Evolutionary conservation across 1,284 basidiomycete species (phyloP).

Genomic region (Cystobasidium sp.): DNA sequence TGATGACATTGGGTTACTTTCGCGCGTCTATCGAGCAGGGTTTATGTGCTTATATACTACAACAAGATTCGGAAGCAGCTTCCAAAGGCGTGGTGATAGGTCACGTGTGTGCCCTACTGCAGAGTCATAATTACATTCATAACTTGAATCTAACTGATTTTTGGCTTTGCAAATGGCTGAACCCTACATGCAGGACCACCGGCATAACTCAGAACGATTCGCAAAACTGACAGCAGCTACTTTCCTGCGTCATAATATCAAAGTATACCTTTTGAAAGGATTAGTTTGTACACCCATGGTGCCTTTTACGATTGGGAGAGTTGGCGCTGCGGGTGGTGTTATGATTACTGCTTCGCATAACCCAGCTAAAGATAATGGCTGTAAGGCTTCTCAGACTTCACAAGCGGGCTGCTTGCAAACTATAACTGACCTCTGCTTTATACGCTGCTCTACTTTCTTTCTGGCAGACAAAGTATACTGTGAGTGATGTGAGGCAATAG

Average conservation of each 20-base stretch:
- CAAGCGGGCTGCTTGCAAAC: no score
- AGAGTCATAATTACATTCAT: not conserved
- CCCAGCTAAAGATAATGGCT: constrained; percentile 77
- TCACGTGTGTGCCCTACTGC: constrained; percentile 29
- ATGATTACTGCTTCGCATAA: constrained; percentile 90
- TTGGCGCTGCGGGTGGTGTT: constrained; percentile 75
- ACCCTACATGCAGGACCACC: constrained; percentile 72
- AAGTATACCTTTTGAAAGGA: constrained; percentile 70
- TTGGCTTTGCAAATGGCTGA: no score
- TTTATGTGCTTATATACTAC: constrained; percentile 70
- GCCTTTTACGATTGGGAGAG: constrained; percentile 71
- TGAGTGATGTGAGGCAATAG: no score
- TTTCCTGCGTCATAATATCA: constrained; percentile 68
- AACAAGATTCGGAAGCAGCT: constrained; percentile 63
- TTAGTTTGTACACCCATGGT: constrained; percentile 80
- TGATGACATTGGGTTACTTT: not conserved
- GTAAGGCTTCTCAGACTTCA: constrained; percentile 67
- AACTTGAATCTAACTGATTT: not conserved
- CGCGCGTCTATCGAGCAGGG: constrained; percentile 62
- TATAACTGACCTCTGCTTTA: no score
- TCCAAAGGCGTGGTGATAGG: constrained; percentile 75
- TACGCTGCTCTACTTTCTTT: no score
- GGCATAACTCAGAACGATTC: constrained; percentile 76
- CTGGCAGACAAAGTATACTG: constrained; percentile 22
- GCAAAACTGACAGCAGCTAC: constrained; percentile 71